Evolutionary conservation across 164 flowering plant genomes (phyloP).

Genomic region (Amborella trichopoda): DNA sequence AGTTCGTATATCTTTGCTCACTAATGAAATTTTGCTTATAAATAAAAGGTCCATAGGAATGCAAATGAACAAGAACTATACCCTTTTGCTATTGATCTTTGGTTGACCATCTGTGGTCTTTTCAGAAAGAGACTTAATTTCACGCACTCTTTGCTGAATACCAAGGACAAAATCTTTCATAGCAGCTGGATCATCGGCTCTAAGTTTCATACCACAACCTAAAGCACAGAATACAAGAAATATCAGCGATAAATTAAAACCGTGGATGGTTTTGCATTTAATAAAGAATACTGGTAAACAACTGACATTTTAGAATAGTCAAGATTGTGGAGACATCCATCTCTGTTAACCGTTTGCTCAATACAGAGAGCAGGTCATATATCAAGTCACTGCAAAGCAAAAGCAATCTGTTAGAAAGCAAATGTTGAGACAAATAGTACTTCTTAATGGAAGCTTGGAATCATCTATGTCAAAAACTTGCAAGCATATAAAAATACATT

Average conservation of each 20-base stretch:
- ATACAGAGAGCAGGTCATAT: constrained; percentile 59
- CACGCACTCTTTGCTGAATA: constrained; percentile 66
- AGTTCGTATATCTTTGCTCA: too few relatives aligned
- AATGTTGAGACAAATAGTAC: not conserved
- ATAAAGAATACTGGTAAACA: not conserved
- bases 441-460: not conserved
- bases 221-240: constrained; percentile 2
- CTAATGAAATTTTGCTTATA: too few relatives aligned
- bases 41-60: too few relatives aligned
- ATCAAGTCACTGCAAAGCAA: constrained; percentile 65
- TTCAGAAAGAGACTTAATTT: constrained; percentile 44
- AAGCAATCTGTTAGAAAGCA: not conserved
- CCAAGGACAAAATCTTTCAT: constrained; percentile 73
- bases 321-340: constrained; percentile 81
- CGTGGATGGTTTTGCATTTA: not conserved
- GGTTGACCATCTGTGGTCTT: constrained; percentile 20
- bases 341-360: constrained; percentile 74
- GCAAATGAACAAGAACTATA: constrained; percentile 7
- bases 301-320: constrained; percentile 75
- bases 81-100: constrained; percentile 44
- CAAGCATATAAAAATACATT: not conserved
- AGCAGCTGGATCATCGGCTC: constrained; percentile 80
- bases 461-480: not conserved
- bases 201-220: constrained; percentile 97
- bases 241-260: not conserved